A percentile compares a stretch with the other conserved stretches of the same genome.
These are phyloP conservation scores for Quercus phellos DNA, from an alignment of 331 rosid species.

Conservation along the genomic window DNA sequence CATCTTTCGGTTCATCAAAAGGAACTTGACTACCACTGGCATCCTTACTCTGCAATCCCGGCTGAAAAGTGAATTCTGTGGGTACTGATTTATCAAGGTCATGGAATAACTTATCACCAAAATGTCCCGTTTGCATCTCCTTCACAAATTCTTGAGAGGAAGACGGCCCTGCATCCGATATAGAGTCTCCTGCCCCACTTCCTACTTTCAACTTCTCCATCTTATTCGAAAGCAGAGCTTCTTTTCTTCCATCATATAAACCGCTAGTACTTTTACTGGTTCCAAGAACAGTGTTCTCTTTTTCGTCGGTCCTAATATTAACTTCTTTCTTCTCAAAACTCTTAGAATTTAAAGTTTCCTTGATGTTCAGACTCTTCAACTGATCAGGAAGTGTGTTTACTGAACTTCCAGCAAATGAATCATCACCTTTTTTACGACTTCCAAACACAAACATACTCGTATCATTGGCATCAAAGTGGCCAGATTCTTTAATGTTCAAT, in stretches of 20 bases:
- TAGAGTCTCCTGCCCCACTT: constrained; percentile 14
- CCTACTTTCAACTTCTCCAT: constrained; percentile 44
- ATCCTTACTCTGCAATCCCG: constrained; percentile 1
- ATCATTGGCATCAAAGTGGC: constrained; percentile 8
- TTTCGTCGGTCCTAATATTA: constrained; percentile 10
- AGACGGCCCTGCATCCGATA: constrained; percentile 29
- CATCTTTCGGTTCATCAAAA: constrained; percentile 24
- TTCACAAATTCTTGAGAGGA: constrained; percentile 21
- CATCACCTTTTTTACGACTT: constrained; percentile 15
- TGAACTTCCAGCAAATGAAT: constrained; percentile 21
- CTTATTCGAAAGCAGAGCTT: constrained; percentile 31
- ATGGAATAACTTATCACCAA: neutral
- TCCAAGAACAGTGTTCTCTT: neutral
- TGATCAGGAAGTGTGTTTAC: constrained; percentile 31
- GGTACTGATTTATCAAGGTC: constrained; percentile 9
- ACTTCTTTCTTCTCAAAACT: constrained; percentile 15
- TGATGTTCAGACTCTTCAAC: constrained; percentile 55
- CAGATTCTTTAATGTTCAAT: constrained; percentile 37
- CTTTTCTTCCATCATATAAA: constrained; percentile 28
- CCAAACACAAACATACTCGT: constrained; percentile 3
- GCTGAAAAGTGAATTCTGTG: neutral
- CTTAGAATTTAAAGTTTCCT: constrained; percentile 20
- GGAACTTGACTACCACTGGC: constrained; percentile 21
- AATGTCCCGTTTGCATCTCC: constrained; percentile 14
- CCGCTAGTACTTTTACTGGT: constrained; percentile 11